These are phyloP conservation scores for Sherardia arvensis DNA, from an alignment of 257 asterid genomes.

Conservation along the genomic window DNA sequence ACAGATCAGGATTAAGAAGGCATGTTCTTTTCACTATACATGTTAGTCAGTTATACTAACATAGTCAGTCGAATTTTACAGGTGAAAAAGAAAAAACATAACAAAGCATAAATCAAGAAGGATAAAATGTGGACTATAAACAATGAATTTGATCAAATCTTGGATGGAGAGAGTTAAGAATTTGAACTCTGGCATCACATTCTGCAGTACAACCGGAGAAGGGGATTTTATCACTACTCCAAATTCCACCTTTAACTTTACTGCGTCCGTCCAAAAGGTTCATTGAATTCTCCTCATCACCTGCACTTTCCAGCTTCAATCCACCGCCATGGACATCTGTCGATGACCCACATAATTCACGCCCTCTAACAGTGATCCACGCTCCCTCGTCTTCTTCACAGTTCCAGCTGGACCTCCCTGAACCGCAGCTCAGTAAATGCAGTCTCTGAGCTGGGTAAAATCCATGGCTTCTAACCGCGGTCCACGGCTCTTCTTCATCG, in stretches of 20 bases:
- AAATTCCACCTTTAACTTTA: neutral
- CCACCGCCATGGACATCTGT: constrained; percentile 6
- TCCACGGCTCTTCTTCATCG: constrained; percentile 28
- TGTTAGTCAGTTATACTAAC: neutral
- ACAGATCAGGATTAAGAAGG: too few relatives aligned
- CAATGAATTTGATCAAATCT: constrained; percentile 7
- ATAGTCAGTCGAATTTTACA: too few relatives aligned
- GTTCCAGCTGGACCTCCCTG: neutral
- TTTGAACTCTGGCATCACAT: neutral
- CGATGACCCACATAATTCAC: constrained; percentile 8
- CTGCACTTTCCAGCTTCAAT: constrained; percentile 11
- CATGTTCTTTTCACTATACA: too few relatives aligned
- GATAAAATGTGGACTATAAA: neutral
- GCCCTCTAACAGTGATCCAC: neutral
- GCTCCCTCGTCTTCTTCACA: neutral
- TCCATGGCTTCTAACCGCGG: constrained; percentile 29
- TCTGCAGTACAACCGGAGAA: neutral
- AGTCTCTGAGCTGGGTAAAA: neutral
- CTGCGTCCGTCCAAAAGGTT: neutral
- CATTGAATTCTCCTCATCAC: constrained; percentile 8
- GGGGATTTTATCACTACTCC: neutral
- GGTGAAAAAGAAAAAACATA: neutral
- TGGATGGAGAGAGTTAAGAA: neutral
- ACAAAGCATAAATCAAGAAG: neutral
- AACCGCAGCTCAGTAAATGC: neutral